A percentile compares a stretch with the other conserved stretches of the same genome.
phyloP scores from a whole-genome alignment of 495 filamentous ascomycete species.

The Symbiotaphrina buchneri region DNA sequence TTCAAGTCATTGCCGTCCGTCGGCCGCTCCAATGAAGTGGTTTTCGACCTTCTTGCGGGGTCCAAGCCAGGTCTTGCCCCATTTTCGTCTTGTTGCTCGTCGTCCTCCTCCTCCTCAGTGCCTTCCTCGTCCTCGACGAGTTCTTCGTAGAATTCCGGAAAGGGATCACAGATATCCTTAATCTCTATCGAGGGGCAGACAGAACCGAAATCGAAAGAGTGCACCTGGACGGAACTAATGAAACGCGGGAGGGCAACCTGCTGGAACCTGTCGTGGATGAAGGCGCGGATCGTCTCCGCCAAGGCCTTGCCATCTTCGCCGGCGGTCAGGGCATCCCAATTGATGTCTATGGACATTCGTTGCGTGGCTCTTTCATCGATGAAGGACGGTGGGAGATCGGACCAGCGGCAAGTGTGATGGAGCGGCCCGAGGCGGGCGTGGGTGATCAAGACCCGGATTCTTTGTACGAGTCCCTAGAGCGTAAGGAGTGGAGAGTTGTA shows the following conservation, averaged over 20 bases:
- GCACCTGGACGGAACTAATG: constrained; percentile 87
- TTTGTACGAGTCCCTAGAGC: too few relatives aligned
- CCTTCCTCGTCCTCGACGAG: constrained; percentile 31
- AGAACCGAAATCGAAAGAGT: constrained; percentile 78
- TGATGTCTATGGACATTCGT: constrained; percentile 96
- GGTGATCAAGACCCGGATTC: too few relatives aligned
- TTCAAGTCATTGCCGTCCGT: background rate
- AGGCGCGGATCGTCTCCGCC: constrained; percentile 68
- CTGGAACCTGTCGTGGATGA: constrained; percentile 92
- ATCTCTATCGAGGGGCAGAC: constrained; percentile 70
- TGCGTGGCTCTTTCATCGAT: too few relatives aligned
- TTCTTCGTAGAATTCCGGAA: constrained; percentile 91
- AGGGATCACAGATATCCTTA: constrained; percentile 88
- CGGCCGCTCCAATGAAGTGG: background rate
- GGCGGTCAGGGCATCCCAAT: constrained; percentile 82
- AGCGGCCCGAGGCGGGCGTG: too few relatives aligned
- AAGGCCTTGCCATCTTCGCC: constrained; percentile 68
- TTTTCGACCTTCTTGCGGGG: constrained; percentile 1
- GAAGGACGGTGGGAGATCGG: too few relatives aligned
- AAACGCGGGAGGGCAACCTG: constrained; percentile 75
- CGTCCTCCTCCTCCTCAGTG: constrained; percentile 18
- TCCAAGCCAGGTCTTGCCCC: too few relatives aligned
- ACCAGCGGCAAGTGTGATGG: too few relatives aligned
- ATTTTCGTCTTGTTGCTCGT: constrained; percentile 15
- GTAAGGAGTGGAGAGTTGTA: too few relatives aligned